Conservation (phyloP, 1,284 basidiomycete species). For the Naganishia sp. region DNA sequence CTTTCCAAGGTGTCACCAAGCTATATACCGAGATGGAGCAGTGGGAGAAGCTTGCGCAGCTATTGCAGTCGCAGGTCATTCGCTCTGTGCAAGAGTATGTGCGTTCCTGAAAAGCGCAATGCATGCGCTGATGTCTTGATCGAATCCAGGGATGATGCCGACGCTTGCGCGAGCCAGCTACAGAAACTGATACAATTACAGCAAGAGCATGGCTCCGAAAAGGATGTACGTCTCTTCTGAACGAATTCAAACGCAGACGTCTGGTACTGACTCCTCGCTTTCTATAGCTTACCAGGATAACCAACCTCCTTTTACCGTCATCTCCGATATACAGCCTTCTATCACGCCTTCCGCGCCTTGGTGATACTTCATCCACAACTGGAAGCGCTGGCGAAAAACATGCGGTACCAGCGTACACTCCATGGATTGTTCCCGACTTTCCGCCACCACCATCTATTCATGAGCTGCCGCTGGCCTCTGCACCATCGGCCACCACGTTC, state of each 20-base stretch:
- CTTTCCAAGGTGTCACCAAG: slow-evolving; percentile 70
- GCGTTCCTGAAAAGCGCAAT: slow-evolving; percentile 23
- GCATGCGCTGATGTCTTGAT: slow-evolving; percentile 7
- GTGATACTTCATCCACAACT: slow-evolving; percentile 58
- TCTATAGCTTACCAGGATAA: slow-evolving; percentile 65
- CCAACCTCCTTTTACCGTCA: slow-evolving; percentile 72
- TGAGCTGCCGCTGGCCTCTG: slow-evolving; percentile 54
- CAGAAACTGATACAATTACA: slow-evolving; percentile 73
- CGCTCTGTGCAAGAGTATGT: slow-evolving; percentile 38
- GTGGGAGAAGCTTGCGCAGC: slow-evolving; percentile 65
- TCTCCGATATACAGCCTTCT: slow-evolving; percentile 70
- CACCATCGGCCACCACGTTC: slow-evolving; percentile 58
- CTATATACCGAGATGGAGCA: slow-evolving; percentile 67
- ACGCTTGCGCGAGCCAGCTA: slow-evolving; percentile 74
- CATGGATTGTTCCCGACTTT: slow-evolving; percentile 57
- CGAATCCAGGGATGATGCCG: slow-evolving; percentile 65
- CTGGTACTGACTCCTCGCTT: slow-evolving; percentile 19
- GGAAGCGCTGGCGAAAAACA: slow-evolving; percentile 47
- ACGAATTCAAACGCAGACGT: slow-evolving; percentile 5
- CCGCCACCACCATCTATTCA: slow-evolving; percentile 66
- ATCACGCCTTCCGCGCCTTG: slow-evolving; percentile 45
- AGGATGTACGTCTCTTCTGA: slow-evolving; percentile 58
- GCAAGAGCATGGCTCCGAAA: slow-evolving; percentile 62
- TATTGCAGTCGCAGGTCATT: slow-evolving; percentile 61
- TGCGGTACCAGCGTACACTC: slow-evolving; percentile 40